Percentiles rank a stretch among this genome's conserved stretches.
Evolutionary conservation across 2,329 filamentous ascomycete species (phyloP).

Genomic region (Tolypocladium tropicale): DNA sequence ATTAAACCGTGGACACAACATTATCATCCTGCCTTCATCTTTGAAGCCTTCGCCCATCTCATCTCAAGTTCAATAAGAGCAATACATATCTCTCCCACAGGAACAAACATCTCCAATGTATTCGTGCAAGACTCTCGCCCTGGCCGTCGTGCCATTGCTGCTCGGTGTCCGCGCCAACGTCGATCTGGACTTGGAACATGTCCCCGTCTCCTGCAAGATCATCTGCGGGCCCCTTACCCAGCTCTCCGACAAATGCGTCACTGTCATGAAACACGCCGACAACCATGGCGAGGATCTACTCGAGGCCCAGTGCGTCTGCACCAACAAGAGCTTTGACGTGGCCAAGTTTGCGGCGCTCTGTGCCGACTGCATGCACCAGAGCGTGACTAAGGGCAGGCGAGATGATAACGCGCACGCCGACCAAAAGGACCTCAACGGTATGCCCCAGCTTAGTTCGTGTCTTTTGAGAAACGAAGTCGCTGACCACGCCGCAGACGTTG

Average conservation of each 20-base stretch:
- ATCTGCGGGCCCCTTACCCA: conserved; percentile 26
- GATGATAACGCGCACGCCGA: conserved; percentile 7
- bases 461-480: too few species aligned
- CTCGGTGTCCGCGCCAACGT: conserved; percentile 20
- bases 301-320: conserved; percentile 28
- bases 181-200: conserved; percentile 21
- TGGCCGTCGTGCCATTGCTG: conserved; percentile 16
- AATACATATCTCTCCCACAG: too few species aligned
- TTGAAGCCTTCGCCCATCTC: too few species aligned
- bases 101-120: conserved; percentile 13
- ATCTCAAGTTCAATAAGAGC: too few species aligned
- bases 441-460: too few species aligned
- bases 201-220: conserved; percentile 21
- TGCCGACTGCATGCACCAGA: conserved; percentile 26
- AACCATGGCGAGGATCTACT: conserved; percentile 25
- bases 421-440: conserved; percentile 11
- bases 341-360: conserved; percentile 23
- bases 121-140: conserved; percentile 14
- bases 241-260: conserved; percentile 24
- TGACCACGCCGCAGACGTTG: conserved; percentile 18
- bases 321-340: conserved; percentile 30
- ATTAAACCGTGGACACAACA: too few species aligned
- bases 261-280: conserved; percentile 16
- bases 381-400: conserved; percentile 7
- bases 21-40: too few species aligned